Evolutionary conservation across 1,284 basidiomycete genomes (phyloP), one percentile per base, ranked within the genome.

Genomic region (Psilocybe mexicana): DNA sequence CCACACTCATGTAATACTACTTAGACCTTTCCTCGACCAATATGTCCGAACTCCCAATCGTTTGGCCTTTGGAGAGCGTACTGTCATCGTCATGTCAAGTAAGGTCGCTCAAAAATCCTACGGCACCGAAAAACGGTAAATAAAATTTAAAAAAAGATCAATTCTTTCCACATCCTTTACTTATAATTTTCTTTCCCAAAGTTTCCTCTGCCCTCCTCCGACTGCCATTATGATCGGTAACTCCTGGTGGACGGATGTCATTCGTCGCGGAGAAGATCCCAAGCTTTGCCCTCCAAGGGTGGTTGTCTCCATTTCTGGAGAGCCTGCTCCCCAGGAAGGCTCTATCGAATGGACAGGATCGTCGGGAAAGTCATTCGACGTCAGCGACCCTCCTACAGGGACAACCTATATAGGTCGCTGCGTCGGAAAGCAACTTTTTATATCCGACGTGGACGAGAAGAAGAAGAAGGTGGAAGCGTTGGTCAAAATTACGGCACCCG

Each of bases 21-120:
- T 44, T 64, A 90, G 90, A 30, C 90, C 90, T 12, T 90, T 85
- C 71, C 75, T 93, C 62, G 89, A 92, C 63, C 90, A 91, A 69
- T 98, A 96, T 72, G 84, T 95, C 51, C 83, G 87, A 28, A 85
- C 93, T 10, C 80, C 86, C 25, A 97, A 97, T 72, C 86, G 94
- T 25, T 83, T 98, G 51, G 90, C 90, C 1, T 90, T 93, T 66
- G 96, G 96, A 48, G 96, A 98, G 74, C 85, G 94, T 52, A 95
- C 93, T 10, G 86, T 98, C 60, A 90, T 97, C 58, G 92, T 98
- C 68, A 94, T 97, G 91, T 96, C 94, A 25, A 94, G 92, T 71
- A 94, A 92, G 70, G 94, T 98, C 42, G 96, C 94, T 2, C 96
- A 98, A 78, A 97, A 98, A 73, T 94, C 92, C 18, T 98, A 98